Percentiles rank a stretch among this genome's conserved stretches.
Conservation (phyloP, 495 filamentous ascomycete species). For the Hypoxylon trugodes region DNA sequence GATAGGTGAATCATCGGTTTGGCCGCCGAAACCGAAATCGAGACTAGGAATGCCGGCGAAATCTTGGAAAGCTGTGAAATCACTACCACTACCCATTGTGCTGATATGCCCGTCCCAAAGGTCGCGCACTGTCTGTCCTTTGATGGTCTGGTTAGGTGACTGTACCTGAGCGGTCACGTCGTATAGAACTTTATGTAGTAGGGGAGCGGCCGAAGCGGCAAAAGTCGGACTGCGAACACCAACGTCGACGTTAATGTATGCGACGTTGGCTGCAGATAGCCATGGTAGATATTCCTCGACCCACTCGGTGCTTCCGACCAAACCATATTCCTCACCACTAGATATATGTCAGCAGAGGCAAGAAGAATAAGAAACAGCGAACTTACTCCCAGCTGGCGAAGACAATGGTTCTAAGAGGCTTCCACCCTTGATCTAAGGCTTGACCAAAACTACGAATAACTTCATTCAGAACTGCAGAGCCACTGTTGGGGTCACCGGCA, state of each 20-base stretch:
- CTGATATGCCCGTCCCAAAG: constrained; percentile 73
- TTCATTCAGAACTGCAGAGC: constrained; percentile 89
- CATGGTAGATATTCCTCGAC: constrained; percentile 94
- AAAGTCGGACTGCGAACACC: constrained; percentile 78
- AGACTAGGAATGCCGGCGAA: constrained; percentile 86
- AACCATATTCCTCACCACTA: constrained; percentile 90
- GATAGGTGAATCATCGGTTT: constrained; percentile 50
- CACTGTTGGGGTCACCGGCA: constrained; percentile 86
- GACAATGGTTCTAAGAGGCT: constrained; percentile 87
- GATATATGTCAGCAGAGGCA: no score
- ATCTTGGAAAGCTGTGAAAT: constrained; percentile 93
- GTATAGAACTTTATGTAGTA: constrained; percentile 79
- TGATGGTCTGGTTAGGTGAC: constrained; percentile 84
- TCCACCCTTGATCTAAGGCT: constrained; percentile 83
- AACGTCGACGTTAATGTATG: constrained; percentile 91
- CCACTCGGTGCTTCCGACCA: constrained; percentile 93
- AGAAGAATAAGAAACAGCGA: no score
- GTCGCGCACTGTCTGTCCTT: constrained; percentile 77
- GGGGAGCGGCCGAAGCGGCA: constrained; percentile 73
- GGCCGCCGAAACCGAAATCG: constrained; percentile 79
- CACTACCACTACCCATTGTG: constrained; percentile 82
- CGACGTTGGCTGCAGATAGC: constrained; percentile 78
- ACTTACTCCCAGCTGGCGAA: constrained; percentile 99
- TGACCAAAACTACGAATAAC: constrained; percentile 83
- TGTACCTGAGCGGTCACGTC: constrained; percentile 73